Conservation (phyloP, 805 yeast species). For the Deakozyma indianensis region DNA sequence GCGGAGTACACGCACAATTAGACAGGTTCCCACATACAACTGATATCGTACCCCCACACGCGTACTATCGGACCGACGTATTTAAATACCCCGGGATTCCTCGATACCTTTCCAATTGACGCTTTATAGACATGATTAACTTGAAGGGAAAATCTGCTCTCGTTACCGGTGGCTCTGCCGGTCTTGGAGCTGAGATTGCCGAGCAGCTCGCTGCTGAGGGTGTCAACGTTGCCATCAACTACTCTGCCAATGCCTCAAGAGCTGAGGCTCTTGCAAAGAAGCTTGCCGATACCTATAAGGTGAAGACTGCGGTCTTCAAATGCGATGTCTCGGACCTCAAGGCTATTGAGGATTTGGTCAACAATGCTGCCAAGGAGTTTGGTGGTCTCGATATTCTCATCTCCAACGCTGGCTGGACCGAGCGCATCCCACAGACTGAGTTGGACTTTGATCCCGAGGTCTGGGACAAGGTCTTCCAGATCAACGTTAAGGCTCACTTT, state of each 20-base stretch:
- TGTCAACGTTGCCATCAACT: conserved; percentile 46
- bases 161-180: conserved; percentile 94
- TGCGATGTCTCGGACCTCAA: conserved; percentile 18
- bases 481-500: conserved; percentile 17
- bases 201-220: conserved; percentile 74
- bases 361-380: conserved; percentile 14
- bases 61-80: no score
- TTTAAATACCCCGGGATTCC: no score
- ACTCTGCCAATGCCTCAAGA: conserved; percentile 18
- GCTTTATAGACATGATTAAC: conserved; percentile 12
- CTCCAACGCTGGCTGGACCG: conserved; percentile 28
- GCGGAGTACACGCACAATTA: no score
- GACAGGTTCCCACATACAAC: no score
- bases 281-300: conserved; percentile 7
- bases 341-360: conserved; percentile 15
- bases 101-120: no score
- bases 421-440: conserved; percentile 20
- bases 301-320: conserved; percentile 13
- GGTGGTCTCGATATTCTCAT: conserved; percentile 24
- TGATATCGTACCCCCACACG: no score
- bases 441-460: conserved; percentile 21
- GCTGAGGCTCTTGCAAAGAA: conserved; percentile 17
- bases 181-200: conserved; percentile 89
- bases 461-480: conserved; percentile 11
- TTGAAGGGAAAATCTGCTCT: conserved; percentile 40